Evolutionary conservation across 768 basidiomycete species (phyloP), one percentile per base, ranked within the genome.

Genomic region (Jaapia argillacea): DNA sequence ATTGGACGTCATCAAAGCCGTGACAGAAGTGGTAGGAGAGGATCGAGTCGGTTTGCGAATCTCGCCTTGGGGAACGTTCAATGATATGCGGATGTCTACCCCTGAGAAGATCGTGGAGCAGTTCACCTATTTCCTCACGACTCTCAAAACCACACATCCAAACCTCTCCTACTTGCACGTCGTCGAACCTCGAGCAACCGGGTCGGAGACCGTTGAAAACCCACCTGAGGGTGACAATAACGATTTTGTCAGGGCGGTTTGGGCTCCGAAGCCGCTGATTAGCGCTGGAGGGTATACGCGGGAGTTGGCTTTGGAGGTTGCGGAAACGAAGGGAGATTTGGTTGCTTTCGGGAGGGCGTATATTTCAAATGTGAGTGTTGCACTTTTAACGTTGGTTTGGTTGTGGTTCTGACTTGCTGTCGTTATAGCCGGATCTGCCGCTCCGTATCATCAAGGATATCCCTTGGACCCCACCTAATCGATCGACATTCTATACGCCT

Each of bases 1-100:
- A 0, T 59, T 80, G 4, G 75, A 80, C 46, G 62, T 81, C 28
- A 54, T 76, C 4, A 65, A 72, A 26, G 75, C 74, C 1, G 59
- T 83, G 1, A 62, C 60, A 3, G 54, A 65, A 0, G 70, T 71
- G 1, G 59, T 85, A 26, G 83, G 84, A 0, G 56, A 10, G 10
- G 21, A 12, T 6, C 12, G 22, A 21, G 40, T 37, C 6, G 43
- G 7, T 5, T 27, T 40, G 10, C 35, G 43, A 6, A 12, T 44
- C 21, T 39, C 36, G 16, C 43, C 43, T 5, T 44, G 43, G 43
- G 43, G 39, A 6, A 5, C 6, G 7, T 40, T 44, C 26, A 22
- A n/a, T 12, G 43, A 37, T 44, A 21, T 38, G 21, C 22, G 10
- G n/a, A n/a, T n/a, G n/a, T n/a, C n/a, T n/a, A n/a, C n/a, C n/a